Conservation (phyloP, 805 yeast species). For the Wickerhamiella alocasiicola region DNA sequence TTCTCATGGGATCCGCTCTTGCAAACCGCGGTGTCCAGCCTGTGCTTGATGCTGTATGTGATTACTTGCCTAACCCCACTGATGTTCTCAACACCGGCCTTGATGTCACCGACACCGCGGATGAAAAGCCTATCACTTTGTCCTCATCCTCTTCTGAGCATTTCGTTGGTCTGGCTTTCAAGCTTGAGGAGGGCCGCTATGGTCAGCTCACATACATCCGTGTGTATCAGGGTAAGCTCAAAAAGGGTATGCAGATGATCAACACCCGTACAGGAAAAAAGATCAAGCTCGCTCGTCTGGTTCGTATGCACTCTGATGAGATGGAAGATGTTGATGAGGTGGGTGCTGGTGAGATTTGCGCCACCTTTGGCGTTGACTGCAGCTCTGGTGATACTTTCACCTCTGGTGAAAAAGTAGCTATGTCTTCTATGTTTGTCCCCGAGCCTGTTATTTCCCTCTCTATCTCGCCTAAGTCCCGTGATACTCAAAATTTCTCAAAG, state of each 20-base stretch:
- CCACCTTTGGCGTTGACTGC: constrained; percentile 98
- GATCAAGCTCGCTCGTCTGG: constrained; percentile 84
- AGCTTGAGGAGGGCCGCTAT: constrained; percentile 94
- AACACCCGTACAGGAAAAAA: constrained; percentile 88
- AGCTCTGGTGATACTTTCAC: constrained; percentile 97
- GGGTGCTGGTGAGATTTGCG: constrained; percentile 98
- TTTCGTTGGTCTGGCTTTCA: constrained; percentile 95
- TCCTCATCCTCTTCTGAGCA: constrained; percentile 64
- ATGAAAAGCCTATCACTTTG: constrained; percentile 58
- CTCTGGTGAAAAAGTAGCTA: constrained; percentile 71
- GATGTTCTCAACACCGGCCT: constrained; percentile 85
- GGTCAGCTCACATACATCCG: constrained; percentile 96
- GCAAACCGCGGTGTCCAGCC: constrained; percentile 95
- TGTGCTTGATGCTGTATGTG: constrained; percentile 90
- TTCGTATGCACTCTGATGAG: constrained; percentile 97
- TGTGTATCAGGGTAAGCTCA: constrained; percentile 90
- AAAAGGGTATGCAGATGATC: constrained; percentile 77
- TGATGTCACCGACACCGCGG: constrained; percentile 41
- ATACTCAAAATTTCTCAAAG: constrained; percentile 80
- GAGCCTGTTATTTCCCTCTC: constrained; percentile 96
- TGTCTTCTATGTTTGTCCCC: constrained; percentile 98
- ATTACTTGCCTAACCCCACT: constrained; percentile 89
- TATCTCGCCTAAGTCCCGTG: constrained; percentile 77
- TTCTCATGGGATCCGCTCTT: constrained; percentile 97
- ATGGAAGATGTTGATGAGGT: constrained; percentile 96